Evolutionary conservation across 106 monocot species (phyloP), one percentile per base, ranked within the genome.

Genomic region (Hemerocallis citrina): DNA sequence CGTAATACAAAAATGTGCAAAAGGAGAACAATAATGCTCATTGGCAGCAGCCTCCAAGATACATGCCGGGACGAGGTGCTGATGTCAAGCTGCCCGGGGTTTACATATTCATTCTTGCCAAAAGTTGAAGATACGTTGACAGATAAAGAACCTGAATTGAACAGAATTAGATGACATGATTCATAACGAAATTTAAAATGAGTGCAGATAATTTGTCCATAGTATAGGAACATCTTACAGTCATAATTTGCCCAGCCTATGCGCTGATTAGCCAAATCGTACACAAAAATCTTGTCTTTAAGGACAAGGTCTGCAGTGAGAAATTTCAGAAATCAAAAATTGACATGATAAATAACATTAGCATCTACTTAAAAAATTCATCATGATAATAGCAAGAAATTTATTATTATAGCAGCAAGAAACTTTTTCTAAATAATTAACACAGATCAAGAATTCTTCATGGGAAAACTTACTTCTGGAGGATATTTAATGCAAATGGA

Each of bases 251-350:
- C 39, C 96, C 96, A 98, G 61, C 96, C 96, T 20, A 91, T 69
- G 5, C 87, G 80, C 62, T 88, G 81, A 55, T 79, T 78, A 54
- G 66, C 81, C 55, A 98, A 68, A 72, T 98, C 96, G 52, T 98
- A 98, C 47, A 91, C 79, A 70, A 98, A 73, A 56, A 91, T 84
- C 74, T 98, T 91, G 65, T 98, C 96, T 76, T 98, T 98, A 43
- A 98, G 76, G 63, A 98, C 84, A 61, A 98, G 68, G 56, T 98
- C 96, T 98, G 81, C 47, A 72, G 30, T 62, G 27, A 51, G 43
- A 27, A 46, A n/a, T n/a, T n/a, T n/a, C n/a, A 51, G 43, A 27
- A 57, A 35, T 34, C 17, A 52, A 33, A 0, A 39, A 15, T 46
- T 23, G 15, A 15, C 15, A 50, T 27, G 13, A 28, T 29, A 52